phyloP scores from a whole-genome alignment of 148 eudicot species.

The Cornus suecica region DNA sequence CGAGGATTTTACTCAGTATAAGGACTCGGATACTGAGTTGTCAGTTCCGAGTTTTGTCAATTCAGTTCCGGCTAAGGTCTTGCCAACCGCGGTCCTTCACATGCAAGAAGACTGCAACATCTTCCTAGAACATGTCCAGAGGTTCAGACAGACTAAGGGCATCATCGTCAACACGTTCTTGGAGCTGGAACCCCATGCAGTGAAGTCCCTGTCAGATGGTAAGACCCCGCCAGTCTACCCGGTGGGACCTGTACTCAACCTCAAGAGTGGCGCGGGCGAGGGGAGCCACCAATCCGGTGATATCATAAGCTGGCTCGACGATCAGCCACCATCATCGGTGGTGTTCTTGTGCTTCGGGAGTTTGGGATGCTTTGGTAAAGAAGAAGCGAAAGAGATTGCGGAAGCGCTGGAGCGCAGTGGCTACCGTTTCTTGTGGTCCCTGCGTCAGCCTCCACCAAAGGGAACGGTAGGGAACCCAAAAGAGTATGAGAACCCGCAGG shows the following conservation, averaged over 20 bases:
- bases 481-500: no score
- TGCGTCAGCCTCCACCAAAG: no score
- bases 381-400: no score
- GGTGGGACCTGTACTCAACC: not conserved
- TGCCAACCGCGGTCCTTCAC: conserved; percentile 11
- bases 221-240: not conserved
- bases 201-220: not conserved
- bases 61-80: conserved; percentile 12
- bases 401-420: no score
- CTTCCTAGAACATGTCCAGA: not conserved
- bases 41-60: conserved; percentile 9
- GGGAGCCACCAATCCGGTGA: not conserved
- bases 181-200: not conserved
- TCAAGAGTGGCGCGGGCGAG: not conserved
- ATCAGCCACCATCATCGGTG: not conserved
- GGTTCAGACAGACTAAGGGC: no score
- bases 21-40: not conserved
- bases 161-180: no score
- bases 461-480: no score
- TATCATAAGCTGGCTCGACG: not conserved
- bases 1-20: no score
- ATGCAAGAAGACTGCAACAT: conserved; percentile 3
- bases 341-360: not conserved
- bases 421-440: no score
- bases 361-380: no score